A percentile compares a stretch with the other conserved stretches of the same genome.
Evolutionary conservation across 1,284 basidiomycete species (phyloP).

Genomic region (Meripilus lineatus): DNA sequence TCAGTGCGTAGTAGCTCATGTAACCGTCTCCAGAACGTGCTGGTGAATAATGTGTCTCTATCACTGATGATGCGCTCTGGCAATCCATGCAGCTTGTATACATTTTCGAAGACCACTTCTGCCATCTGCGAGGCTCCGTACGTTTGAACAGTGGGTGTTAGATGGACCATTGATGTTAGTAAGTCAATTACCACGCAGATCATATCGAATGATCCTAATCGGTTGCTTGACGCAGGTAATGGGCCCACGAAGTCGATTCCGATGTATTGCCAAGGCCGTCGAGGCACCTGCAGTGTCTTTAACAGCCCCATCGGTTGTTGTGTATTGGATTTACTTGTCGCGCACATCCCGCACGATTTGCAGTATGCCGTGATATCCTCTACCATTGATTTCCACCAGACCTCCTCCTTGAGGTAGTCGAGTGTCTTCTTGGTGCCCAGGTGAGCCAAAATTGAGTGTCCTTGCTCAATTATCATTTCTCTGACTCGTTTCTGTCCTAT

Average conservation of each 20-base stretch:
- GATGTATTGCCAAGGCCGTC: slow-evolving; percentile 25
- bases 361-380: slow-evolving; percentile 22
- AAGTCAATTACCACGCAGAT: too few species aligned
- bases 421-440: slow-evolving; percentile 1
- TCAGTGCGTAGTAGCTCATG: slow-evolving; percentile 24
- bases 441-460: slow-evolving; percentile 26
- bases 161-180: too few species aligned
- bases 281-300: too few species aligned
- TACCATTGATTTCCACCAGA: slow-evolving; percentile 25
- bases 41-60: slow-evolving; percentile 20
- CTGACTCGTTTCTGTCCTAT: slow-evolving; percentile 16
- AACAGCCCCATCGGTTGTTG: slow-evolving; percentile 21
- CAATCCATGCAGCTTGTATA: slow-evolving; percentile 21
- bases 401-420: slow-evolving; percentile 6
- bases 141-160: slow-evolving; percentile 13
- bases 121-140: slow-evolving; percentile 14
- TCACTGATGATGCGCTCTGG: slow-evolving; percentile 18
- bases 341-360: slow-evolving; percentile 21
- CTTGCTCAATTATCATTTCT: slow-evolving; percentile 29
- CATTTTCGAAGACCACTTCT: slow-evolving; percentile 15
- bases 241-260: slow-evolving; percentile 36
- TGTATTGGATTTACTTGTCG: slow-evolving; percentile 19
- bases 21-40: slow-evolving; percentile 21
- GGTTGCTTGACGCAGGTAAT: slow-evolving; percentile 19
- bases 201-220: slow-evolving; percentile 16